Evolutionary conservation across 139 green algal genomes (phyloP), one percentile per base, ranked within the genome.

Genomic region (Trebouxia sp.): DNA sequence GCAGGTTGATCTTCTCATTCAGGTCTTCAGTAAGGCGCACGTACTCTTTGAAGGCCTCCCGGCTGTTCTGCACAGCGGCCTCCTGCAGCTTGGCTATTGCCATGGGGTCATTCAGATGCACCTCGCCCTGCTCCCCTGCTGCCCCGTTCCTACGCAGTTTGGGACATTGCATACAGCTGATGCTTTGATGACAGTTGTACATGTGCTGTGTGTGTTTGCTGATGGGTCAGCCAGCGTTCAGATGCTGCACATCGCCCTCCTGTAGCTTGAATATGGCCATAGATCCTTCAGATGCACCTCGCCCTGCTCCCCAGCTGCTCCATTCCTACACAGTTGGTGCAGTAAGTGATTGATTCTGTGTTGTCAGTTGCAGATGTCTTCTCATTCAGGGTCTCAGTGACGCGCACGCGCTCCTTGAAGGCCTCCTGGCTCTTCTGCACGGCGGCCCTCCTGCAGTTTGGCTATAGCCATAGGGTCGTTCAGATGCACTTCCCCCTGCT

Each of bases 21-120:
- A 96, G 84, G 82, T 95, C 89, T n/a, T 86, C 66, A 39, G 89
- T 89, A 58, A 96, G 90, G 43, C 37, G 75, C 38, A 82, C 42
- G 72, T 91, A 94, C 83, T 93, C 86, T 35, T 86, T 79, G 87
- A 89, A 94, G 11, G 87, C 90, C 26, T 38, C 55, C 5, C 48
- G 26, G 62, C 70, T 87, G 82, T 89, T 90, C 26, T 75, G 83
- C 37, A 81, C 69, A 17, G 84, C 83, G 12, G 93, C 90, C 72
- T 94, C 91, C 83, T 98, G 95, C 83, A 98, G 91, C 80, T 92
- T 90, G 41, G 94, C 91, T 47, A 98, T 97, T 30, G 90, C 94
- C 11, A 90, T 85, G 3, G 95, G 96, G 85, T 98, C 90, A 89
- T 98, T 98, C 82, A 98, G 85, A 88, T 98, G 96, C 76, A 89